A percentile compares a stretch with the other conserved stretches of the same genome.
phyloP scores from a whole-genome alignment of 305 asterid genomes.

The Fraxinus floribunda region DNA sequence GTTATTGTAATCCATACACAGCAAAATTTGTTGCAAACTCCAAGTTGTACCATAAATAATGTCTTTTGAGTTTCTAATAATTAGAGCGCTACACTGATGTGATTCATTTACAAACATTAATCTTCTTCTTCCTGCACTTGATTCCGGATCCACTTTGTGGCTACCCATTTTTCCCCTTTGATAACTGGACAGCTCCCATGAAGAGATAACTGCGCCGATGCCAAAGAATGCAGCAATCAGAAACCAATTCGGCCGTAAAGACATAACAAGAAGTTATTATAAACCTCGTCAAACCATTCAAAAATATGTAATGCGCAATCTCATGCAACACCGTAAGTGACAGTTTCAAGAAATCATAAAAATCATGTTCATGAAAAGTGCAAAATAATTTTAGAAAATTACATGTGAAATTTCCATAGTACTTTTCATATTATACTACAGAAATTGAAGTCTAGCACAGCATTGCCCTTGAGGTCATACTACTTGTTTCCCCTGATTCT shows the following conservation, averaged over 20 bases:
- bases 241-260: neutral
- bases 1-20: constrained; percentile 8
- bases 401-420: neutral
- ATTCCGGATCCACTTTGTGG: constrained; percentile 95
- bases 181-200: constrained; percentile 96
- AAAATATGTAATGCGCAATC: neutral
- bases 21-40: constrained; percentile 16
- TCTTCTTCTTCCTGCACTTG: constrained; percentile 50
- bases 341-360: neutral
- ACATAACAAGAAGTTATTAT: neutral
- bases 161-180: constrained; percentile 95
- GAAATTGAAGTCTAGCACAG: neutral
- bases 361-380: neutral
- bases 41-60: constrained; percentile 18
- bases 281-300: neutral
- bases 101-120: constrained; percentile 17
- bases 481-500: neutral
- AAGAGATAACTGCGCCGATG: constrained; percentile 59
- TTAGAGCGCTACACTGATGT: neutral
- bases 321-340: neutral
- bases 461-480: neutral
- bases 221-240: constrained; percentile 12
- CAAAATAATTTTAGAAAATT: neutral
- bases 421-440: neutral
- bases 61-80: neutral